phyloP scores from a whole-genome alignment of 1,284 basidiomycete genomes.

The Trametes pubescens region DNA sequence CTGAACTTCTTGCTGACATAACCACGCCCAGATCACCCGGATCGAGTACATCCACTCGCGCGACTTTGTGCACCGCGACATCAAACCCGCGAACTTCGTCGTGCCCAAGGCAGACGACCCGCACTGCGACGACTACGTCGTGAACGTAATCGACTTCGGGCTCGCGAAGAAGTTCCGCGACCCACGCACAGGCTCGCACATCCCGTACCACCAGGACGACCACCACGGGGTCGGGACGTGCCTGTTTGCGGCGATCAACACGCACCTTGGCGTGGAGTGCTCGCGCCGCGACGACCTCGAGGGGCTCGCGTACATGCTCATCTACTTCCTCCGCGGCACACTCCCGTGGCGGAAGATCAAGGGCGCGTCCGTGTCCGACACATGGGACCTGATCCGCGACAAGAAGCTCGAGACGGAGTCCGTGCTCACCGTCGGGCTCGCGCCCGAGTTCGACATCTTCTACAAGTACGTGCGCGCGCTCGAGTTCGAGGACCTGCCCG shows the following conservation, averaged over 20 bases:
- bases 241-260: slow-evolving; percentile 94
- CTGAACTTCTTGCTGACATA: slow-evolving; percentile 25
- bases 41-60: slow-evolving; percentile 80
- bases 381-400: slow-evolving; percentile 79
- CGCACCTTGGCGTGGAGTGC: slow-evolving; percentile 91
- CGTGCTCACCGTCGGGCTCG: slow-evolving; percentile 83
- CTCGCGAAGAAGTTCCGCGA: slow-evolving; percentile 97
- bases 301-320: slow-evolving; percentile 91
- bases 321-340: slow-evolving; percentile 91
- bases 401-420: slow-evolving; percentile 69
- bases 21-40: slow-evolving; percentile 65
- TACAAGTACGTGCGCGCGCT: slow-evolving; percentile 88
- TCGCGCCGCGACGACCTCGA: slow-evolving; percentile 93
- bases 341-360: slow-evolving; percentile 91
- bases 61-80: slow-evolving; percentile 88
- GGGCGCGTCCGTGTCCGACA: slow-evolving; percentile 79
- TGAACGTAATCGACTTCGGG: slow-evolving; percentile 97
- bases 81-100: slow-evolving; percentile 97
- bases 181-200: slow-evolving; percentile 85
- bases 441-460: slow-evolving; percentile 88
- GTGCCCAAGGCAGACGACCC: slow-evolving; percentile 66
- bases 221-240: slow-evolving; percentile 93
- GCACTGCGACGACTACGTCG: slow-evolving; percentile 52
- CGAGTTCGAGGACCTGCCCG: slow-evolving; percentile 90
- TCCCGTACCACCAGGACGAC: slow-evolving; percentile 92